phyloP scores from a whole-genome alignment of 169 alveolate genomes.

The Eimeria brunetti region DNA sequence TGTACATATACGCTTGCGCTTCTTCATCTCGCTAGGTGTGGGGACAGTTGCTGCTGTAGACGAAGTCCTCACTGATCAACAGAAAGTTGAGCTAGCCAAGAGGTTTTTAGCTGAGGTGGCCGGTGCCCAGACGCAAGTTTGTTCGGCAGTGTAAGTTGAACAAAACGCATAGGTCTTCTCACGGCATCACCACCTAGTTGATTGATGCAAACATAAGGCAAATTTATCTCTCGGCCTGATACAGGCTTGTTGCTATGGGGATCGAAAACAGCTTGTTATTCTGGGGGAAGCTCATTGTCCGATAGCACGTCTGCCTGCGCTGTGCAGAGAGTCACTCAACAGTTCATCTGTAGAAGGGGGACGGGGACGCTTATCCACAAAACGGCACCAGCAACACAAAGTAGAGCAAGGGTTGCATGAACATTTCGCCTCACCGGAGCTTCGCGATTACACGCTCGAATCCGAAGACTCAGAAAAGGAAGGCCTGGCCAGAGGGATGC shows the following conservation, averaged over 20 bases:
- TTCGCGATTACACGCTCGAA: neutral
- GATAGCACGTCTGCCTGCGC: neutral
- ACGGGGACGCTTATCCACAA: conserved; percentile 5
- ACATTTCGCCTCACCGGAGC: neutral
- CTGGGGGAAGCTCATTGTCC: neutral
- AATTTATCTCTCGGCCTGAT: neutral
- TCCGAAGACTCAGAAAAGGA: neutral
- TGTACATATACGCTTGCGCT: neutral
- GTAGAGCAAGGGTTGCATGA: neutral
- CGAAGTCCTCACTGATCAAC: conserved; percentile 38
- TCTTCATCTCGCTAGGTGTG: conserved; percentile 25
- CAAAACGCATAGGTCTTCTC: neutral
- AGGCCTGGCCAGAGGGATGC: conserved; percentile 38
- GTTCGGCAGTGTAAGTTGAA: conserved; percentile 33
- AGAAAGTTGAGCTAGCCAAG: conserved; percentile 34
- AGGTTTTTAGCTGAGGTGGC: conserved; percentile 47
- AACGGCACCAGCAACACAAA: neutral
- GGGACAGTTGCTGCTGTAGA: conserved; percentile 63
- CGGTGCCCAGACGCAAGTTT: conserved; percentile 38
- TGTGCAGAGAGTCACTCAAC: conserved; percentile 59
- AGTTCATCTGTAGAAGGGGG: conserved; percentile 26
- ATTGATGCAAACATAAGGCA: neutral
- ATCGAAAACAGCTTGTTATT: neutral
- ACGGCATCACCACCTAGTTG: neutral
- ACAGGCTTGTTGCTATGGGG: neutral